These are phyloP conservation scores for Amanita rubescens DNA, from an alignment of 768 basidiomycete genomes.

Conservation along the genomic window DNA sequence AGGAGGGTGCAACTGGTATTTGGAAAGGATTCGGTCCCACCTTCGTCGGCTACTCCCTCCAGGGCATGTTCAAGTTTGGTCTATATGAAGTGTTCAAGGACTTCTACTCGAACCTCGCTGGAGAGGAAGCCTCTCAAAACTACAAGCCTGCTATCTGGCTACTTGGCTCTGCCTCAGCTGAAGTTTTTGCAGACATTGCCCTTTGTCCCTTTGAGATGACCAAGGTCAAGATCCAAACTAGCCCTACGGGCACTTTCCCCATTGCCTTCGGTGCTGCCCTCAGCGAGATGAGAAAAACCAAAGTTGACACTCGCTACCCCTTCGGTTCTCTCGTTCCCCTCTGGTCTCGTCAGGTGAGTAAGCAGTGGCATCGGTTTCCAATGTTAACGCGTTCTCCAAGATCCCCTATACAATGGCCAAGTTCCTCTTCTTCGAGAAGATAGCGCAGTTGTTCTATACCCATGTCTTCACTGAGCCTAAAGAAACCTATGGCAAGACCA, in stretches of 20 bases:
- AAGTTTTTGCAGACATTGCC: slow-evolving; percentile 93
- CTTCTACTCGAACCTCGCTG: slow-evolving; percentile 80
- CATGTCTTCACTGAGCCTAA: slow-evolving; percentile 79
- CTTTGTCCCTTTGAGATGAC: slow-evolving; percentile 94
- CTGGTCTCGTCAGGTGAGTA: slow-evolving; percentile 76
- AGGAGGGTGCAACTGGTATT: slow-evolving; percentile 80
- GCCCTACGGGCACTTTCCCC: slow-evolving; percentile 69
- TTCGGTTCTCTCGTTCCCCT: slow-evolving; percentile 82
- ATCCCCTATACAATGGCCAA: slow-evolving; percentile 99
- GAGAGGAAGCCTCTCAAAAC: slow-evolving; percentile 69
- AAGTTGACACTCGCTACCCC: slow-evolving; percentile 70
- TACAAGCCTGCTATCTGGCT: slow-evolving; percentile 93
- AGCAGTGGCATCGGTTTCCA: not conserved
- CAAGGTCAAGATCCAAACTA: slow-evolving; percentile 88
- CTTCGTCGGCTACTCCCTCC: slow-evolving; percentile 87
- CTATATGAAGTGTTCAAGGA: slow-evolving; percentile 98
- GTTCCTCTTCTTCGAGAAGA: slow-evolving; percentile 94
- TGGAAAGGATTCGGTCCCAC: slow-evolving; percentile 96
- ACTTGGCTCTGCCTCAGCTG: slow-evolving; percentile 88
- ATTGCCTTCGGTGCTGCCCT: slow-evolving; percentile 65
- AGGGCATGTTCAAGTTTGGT: slow-evolving; percentile 98
- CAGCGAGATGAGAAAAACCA: slow-evolving; percentile 59
- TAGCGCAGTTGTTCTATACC: slow-evolving; percentile 81
- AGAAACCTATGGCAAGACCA: slow-evolving; percentile 69
- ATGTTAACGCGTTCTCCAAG: slow-evolving; percentile 27